Percentiles rank a stretch among this genome's conserved stretches.
Evolutionary conservation across 1,284 basidiomycete genomes (phyloP).

Genomic region (Apiotrichum sp.): DNA sequence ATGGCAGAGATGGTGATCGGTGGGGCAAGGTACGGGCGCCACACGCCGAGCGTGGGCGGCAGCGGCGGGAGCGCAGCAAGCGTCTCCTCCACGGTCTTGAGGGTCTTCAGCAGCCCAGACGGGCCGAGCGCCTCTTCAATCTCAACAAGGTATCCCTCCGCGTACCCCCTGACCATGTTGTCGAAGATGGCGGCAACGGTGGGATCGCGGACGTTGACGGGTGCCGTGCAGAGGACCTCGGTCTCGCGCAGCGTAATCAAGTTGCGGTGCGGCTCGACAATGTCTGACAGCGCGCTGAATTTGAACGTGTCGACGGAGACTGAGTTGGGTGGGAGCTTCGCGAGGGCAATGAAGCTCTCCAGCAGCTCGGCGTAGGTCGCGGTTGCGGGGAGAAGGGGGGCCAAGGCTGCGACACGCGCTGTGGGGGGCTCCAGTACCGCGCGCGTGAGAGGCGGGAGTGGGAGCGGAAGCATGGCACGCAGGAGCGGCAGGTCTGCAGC

Average conservation of each 20-base stretch:
- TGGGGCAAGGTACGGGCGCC: conserved; percentile 13
- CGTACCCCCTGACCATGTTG: conserved; percentile 45
- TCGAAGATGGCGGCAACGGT: conserved; percentile 43
- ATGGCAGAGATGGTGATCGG: conserved; percentile 33
- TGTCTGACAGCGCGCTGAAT: conserved; percentile 42
- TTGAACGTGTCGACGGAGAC: conserved; percentile 48
- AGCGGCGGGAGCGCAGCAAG: conserved; percentile 28
- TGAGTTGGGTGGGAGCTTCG: conserved; percentile 51
- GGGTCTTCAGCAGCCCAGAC: conserved; percentile 48
- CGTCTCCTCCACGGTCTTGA: conserved; percentile 50
- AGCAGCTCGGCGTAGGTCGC: conserved; percentile 38
- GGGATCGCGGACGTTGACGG: conserved; percentile 50
- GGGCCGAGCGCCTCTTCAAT: conserved; percentile 42
- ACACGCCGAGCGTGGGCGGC: conserved; percentile 3
- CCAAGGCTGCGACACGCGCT: conserved; percentile 38
- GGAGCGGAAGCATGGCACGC: conserved; percentile 47
- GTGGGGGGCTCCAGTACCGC: conserved; percentile 48
- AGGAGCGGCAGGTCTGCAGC: conserved; percentile 63
- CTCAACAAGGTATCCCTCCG: conserved; percentile 40
- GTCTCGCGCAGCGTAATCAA: conserved; percentile 54
- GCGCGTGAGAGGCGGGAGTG: conserved; percentile 49
- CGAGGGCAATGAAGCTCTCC: conserved; percentile 42
- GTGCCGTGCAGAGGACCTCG: conserved; percentile 49
- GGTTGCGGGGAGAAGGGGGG: conserved; percentile 45
- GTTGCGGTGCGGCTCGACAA: conserved; percentile 50